A percentile compares a stretch with the other conserved stretches of the same genome.
These are phyloP conservation scores for Rhododendron griersonianum DNA, from an alignment of 148 eudicot species.

Conservation along the genomic window DNA sequence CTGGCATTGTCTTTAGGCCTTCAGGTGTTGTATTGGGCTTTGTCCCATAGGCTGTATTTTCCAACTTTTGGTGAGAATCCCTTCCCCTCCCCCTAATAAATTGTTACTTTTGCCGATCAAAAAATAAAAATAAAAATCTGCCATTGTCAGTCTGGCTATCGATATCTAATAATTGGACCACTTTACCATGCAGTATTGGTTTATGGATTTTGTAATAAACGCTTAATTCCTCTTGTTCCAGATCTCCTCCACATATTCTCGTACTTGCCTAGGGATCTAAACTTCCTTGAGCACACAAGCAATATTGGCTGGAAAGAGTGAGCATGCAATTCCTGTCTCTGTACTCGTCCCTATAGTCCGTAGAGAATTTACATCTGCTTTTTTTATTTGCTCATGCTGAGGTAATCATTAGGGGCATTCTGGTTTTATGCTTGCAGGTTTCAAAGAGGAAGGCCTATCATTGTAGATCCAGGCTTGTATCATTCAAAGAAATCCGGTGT, in stretches of 20 bases:
- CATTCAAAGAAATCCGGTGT: constrained; percentile 77
- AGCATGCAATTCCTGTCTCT: constrained; percentile 24
- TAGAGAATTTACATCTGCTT: not conserved
- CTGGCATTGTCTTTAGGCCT: not conserved
- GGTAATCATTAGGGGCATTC: not conserved
- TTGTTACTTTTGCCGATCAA: no score
- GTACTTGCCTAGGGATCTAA: constrained; percentile 84
- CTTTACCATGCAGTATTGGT: not conserved
- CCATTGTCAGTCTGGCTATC: not conserved
- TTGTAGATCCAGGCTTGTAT: constrained; percentile 90
- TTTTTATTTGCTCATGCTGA: not conserved
- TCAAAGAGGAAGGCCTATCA: constrained; percentile 84
- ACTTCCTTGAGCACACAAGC: constrained; percentile 91
- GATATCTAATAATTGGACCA: not conserved
- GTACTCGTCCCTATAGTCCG: constrained; percentile 7
- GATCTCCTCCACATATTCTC: constrained; percentile 97
- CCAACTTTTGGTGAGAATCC: no score
- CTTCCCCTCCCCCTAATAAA: no score
- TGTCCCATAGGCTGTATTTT: no score
- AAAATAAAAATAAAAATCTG: no score
- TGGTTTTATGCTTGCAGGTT: constrained; percentile 37
- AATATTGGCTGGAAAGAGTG: constrained; percentile 96
- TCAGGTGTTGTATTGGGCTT: no score
- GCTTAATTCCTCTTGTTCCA: constrained; percentile 24
- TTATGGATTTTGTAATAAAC: not conserved